Conservation (phyloP, 225 moss, liverwort and hornwort species). For the Pleurozium schreberi region DNA sequence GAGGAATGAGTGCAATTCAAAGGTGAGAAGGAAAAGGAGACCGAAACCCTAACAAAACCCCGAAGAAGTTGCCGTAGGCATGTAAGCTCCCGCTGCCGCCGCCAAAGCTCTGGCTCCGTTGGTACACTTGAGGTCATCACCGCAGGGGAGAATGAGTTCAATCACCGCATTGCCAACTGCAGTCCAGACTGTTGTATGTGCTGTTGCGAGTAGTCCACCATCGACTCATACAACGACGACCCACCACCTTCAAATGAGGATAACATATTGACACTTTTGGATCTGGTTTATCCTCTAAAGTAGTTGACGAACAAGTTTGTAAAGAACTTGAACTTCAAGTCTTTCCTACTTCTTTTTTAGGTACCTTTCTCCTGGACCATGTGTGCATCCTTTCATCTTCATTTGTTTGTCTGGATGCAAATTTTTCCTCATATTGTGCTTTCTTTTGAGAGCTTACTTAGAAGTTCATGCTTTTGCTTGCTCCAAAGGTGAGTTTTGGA, state of each 20-base stretch:
- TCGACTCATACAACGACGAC: slow-evolving; percentile 55
- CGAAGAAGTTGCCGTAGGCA: slow-evolving; percentile 52
- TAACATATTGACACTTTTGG: slow-evolving; percentile 85
- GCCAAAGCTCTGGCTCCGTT: slow-evolving; percentile 76
- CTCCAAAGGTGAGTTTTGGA: slow-evolving; percentile 54
- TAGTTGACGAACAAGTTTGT: slow-evolving; percentile 85
- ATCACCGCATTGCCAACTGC: slow-evolving; percentile 62
- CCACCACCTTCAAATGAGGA: slow-evolving; percentile 8
- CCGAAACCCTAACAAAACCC: neutral
- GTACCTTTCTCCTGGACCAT: neutral
- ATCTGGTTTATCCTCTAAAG: slow-evolving; percentile 63
- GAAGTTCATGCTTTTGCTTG: slow-evolving; percentile 84
- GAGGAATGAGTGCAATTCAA: neutral
- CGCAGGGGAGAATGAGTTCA: slow-evolving; percentile 53
- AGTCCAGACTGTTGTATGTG: slow-evolving; percentile 33
- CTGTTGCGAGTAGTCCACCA: slow-evolving; percentile 46
- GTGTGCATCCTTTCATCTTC: neutral
- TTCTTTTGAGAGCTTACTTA: slow-evolving; percentile 84
- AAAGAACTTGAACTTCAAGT: neutral
- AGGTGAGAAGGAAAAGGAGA: no score
- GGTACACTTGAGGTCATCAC: slow-evolving; percentile 45
- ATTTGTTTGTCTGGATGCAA: slow-evolving; percentile 11
- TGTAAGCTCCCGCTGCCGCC: slow-evolving; percentile 32
- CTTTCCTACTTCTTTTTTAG: neutral
- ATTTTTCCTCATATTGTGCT: slow-evolving; percentile 82